Evolutionary conservation across 148 eudicot species (phyloP), one percentile per base, ranked within the genome.

Genomic region (Amaranthus cruentus): DNA sequence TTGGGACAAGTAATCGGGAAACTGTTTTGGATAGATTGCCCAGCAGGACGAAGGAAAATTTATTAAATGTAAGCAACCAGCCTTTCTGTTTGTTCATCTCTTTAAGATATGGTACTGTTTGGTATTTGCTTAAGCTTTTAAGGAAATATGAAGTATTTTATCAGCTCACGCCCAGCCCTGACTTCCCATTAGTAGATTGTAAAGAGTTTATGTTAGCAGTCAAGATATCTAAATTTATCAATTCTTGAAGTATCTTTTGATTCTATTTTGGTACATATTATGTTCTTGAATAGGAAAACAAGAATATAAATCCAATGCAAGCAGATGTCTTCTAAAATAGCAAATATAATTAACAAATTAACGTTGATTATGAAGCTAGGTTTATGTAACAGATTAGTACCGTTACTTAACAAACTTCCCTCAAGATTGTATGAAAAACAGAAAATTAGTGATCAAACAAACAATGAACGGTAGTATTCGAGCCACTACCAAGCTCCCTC

Each of bases 1-100:
- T 82, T 76, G 96, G 97, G 78, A 88, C 81, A 62, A 88, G 82
- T 76, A 86, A 90, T 13, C 82, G 84, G 64, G 97, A 90, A 79
- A 95, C 97, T 85, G 85, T 95, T 56, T 79, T 95, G 82, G 96
- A 95, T 81, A 82, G 83, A 71, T 84, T 95, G 80, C 99, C 99
- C 7, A 83, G 67, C 62, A 70, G 64, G 47, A 86, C 89, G 9
- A 90, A 83, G 72, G 96, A 90, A 66, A 94, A 87, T 47, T 77
- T 95, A 68, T 80, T 95, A 75, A 90, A 68, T 73, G 99, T 95
- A 75, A 91, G 99, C 80, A 12, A 51, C 68, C 63, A 6, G 71
- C 65, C 52, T 53, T 58, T 47, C 38, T 28, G 0, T 49, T 0
- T 13, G 52, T 76, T 76, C 63, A 68, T 57, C 14, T 74, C 67